Evolutionary conservation across 352 stramenopile genomes (phyloP).

Genomic region (Globisporangium mamillatum): DNA sequence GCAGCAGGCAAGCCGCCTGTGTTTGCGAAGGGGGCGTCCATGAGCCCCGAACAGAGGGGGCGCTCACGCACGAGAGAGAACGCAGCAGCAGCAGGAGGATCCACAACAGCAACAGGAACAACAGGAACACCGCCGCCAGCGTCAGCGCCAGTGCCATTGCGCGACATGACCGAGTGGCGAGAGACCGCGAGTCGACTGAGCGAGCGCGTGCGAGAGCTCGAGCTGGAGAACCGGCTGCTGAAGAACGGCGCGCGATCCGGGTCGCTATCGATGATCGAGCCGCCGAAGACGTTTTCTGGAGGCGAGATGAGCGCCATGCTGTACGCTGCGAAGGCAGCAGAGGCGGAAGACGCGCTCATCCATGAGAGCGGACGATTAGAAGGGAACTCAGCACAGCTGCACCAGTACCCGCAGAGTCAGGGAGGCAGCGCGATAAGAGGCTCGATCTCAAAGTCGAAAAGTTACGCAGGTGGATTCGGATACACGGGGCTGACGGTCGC

Average conservation of each 20-base stretch:
- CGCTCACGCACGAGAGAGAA: constrained; percentile 12
- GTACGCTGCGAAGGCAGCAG: constrained; percentile 9
- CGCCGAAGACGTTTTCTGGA: constrained; percentile 36
- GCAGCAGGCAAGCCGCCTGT: constrained; percentile 5
- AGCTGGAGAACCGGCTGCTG: constrained; percentile 58
- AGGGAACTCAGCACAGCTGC: neutral
- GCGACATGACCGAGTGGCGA: constrained; percentile 42
- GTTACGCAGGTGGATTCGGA: constrained; percentile 51
- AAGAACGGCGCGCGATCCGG: constrained; percentile 25
- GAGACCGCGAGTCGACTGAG: constrained; percentile 51
- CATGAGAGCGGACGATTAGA: neutral
- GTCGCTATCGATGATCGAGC: constrained; percentile 18
- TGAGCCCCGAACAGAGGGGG: constrained; percentile 5
- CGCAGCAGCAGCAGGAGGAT: neutral
- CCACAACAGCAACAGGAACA: neutral
- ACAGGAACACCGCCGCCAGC: neutral
- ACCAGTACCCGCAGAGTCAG: constrained; percentile 6
- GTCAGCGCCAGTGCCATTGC: constrained; percentile 6
- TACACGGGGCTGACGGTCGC: constrained; percentile 56
- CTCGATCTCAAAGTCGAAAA: constrained; percentile 58
- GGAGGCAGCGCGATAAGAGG: constrained; percentile 4
- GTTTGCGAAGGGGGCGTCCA: neutral
- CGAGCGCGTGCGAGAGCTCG: constrained; percentile 60
- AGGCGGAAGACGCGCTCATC: constrained; percentile 16
- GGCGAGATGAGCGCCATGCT: constrained; percentile 30